Evolutionary conservation across 345 rosid genomes (phyloP).

Genomic region (Streptanthus diversifolius): DNA sequence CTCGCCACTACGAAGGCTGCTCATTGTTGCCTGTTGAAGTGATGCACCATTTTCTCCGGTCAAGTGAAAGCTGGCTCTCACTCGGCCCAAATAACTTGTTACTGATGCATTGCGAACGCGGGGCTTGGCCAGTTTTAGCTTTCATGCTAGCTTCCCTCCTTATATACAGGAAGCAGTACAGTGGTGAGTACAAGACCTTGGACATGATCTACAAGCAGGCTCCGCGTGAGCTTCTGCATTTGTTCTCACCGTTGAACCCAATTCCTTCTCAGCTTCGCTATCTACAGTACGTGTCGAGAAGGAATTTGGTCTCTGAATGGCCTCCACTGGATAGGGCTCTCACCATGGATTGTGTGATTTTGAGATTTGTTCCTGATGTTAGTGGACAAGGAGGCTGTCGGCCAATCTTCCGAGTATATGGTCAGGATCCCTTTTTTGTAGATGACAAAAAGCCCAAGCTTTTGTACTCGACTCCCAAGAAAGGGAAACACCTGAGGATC

Average conservation of each 20-base stretch:
- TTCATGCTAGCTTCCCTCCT: slow-evolving; percentile 80
- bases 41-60: slow-evolving; percentile 86
- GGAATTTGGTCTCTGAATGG: slow-evolving; percentile 86
- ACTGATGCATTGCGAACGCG: slow-evolving; percentile 85
- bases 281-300: slow-evolving; percentile 83
- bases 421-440: slow-evolving; percentile 74
- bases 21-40: slow-evolving; percentile 78
- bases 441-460: slow-evolving; percentile 55
- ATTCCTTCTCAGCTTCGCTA: slow-evolving; percentile 85
- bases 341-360: slow-evolving; percentile 77
- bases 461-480: slow-evolving; percentile 61
- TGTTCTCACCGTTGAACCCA: slow-evolving; percentile 78
- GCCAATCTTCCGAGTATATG: slow-evolving; percentile 80
- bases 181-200: slow-evolving; percentile 79
- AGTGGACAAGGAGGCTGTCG: slow-evolving; percentile 75
- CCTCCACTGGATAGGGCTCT: slow-evolving; percentile 93
- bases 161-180: slow-evolving; percentile 76
- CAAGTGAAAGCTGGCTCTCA: slow-evolving; percentile 93
- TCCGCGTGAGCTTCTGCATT: slow-evolving; percentile 77
- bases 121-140: slow-evolving; percentile 88
- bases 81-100: slow-evolving; percentile 73
- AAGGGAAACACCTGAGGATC: slow-evolving; percentile 51
- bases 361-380: slow-evolving; percentile 71
- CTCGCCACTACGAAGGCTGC: slow-evolving; percentile 89
- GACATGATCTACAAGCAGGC: slow-evolving; percentile 94